phyloP scores from a whole-genome alignment of 139 green algal genomes.

The Raphidocelis subcapitata region DNA sequence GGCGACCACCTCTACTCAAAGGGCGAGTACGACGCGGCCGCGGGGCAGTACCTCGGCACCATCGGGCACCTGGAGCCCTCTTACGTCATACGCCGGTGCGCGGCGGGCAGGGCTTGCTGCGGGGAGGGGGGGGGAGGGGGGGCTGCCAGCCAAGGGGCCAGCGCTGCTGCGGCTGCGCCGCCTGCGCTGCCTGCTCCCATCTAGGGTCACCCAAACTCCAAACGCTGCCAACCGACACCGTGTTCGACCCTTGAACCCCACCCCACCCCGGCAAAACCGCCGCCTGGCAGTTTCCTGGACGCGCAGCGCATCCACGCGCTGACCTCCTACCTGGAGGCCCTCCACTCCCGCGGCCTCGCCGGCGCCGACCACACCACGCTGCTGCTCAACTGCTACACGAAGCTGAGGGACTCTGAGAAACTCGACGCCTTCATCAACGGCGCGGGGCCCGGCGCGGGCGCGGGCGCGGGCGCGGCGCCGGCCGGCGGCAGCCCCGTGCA shows the following conservation, averaged over 20 bases:
- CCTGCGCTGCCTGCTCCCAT: too few species aligned
- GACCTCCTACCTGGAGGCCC: conserved; percentile 85
- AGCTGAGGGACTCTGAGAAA: conserved; percentile 82
- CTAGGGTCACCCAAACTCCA: too few species aligned
- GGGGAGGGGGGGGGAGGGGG: too few species aligned
- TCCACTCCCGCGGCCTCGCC: conserved; percentile 78
- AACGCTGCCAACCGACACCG: too few species aligned
- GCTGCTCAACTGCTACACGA: conserved; percentile 95
- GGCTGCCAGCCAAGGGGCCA: too few species aligned
- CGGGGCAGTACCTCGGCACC: conserved; percentile 81
- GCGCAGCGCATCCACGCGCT: conserved; percentile 88
- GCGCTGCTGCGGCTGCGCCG: too few species aligned
- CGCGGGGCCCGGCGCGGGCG: background rate
- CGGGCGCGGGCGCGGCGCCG: background rate
- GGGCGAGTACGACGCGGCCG: conserved; percentile 90
- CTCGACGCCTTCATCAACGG: conserved; percentile 72
- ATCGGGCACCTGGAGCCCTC: conserved; percentile 86
- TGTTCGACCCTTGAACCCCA: too few species aligned
- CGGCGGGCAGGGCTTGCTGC: too few species aligned
- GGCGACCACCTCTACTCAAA: conserved; percentile 87
- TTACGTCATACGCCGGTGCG: conserved; percentile 86
- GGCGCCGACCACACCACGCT: conserved; percentile 93
- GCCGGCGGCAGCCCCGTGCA: background rate
- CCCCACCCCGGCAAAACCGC: too few species aligned
- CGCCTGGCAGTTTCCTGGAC: conserved; percentile 78